Conservation (phyloP, 208 protist species). For the Novymonas esmeraldas region DNA sequence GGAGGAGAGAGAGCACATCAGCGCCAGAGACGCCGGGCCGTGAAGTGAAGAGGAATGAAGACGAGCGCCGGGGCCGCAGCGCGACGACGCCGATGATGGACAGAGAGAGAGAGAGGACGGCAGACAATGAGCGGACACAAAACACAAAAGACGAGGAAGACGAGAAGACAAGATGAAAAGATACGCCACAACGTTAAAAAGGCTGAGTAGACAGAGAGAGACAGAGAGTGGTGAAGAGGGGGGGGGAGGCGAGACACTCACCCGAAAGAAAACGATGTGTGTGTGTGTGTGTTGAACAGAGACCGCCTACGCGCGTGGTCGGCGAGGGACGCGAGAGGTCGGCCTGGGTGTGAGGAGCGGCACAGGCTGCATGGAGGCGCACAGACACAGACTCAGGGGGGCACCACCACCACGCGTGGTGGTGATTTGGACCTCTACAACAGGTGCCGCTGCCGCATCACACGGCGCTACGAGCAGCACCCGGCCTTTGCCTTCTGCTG, state of each 20-base stretch:
- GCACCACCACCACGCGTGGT: too few relatives aligned
- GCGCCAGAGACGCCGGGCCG: too few relatives aligned
- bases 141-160: not conserved
- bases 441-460: too few relatives aligned
- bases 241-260: not conserved
- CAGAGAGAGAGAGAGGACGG: conserved; percentile 7
- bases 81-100: too few relatives aligned
- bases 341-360: not conserved
- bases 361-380: too few relatives aligned
- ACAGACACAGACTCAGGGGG: too few relatives aligned
- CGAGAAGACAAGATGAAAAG: not conserved
- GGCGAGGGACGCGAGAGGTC: too few relatives aligned
- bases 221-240: not conserved
- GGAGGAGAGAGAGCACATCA: too few relatives aligned
- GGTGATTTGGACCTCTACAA: too few relatives aligned
- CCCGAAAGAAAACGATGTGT: too few relatives aligned
- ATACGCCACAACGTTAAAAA: not conserved
- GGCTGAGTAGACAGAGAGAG: too few relatives aligned
- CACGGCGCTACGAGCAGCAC: conserved; percentile 52
- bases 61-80: too few relatives aligned
- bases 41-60: not conserved
- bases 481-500: conserved; percentile 40
- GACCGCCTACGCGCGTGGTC: not conserved
- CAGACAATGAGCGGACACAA: not conserved
- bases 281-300: not conserved